These are phyloP conservation scores for Spathaspora hagerdaliae DNA, from an alignment of 805 yeast genomes.

Conservation along the genomic window DNA sequence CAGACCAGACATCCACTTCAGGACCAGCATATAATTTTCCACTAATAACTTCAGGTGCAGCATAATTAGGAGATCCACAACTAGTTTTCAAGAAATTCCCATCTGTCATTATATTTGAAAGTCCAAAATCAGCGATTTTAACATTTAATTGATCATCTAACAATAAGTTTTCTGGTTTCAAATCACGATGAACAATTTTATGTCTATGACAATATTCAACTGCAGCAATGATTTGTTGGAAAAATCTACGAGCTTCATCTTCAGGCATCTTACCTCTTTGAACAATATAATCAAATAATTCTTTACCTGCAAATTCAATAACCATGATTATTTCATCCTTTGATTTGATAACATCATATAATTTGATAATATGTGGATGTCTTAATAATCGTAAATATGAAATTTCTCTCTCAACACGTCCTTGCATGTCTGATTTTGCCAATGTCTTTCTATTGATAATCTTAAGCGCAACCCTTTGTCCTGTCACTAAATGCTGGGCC, in stretches of 20 bases:
- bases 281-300: conserved; percentile 90
- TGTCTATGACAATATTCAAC: conserved; percentile 96
- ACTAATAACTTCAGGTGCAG: conserved; percentile 95
- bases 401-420: conserved; percentile 91
- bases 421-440: conserved; percentile 96
- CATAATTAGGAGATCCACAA: conserved; percentile 96
- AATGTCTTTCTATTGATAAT: conserved; percentile 88
- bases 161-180: conserved; percentile 90
- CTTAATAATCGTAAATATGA: conserved; percentile 81
- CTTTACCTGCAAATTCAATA: conserved; percentile 95
- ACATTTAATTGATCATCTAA: conserved; percentile 88
- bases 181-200: conserved; percentile 93
- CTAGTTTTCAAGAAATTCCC: conserved; percentile 92
- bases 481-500: conserved; percentile 85
- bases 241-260: conserved; percentile 85
- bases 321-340: conserved; percentile 97
- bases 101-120: conserved; percentile 94
- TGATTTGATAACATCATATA: conserved; percentile 92
- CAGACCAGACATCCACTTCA: conserved; percentile 97
- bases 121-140: conserved; percentile 94
- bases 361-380: conserved; percentile 94
- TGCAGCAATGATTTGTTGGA: conserved; percentile 95
- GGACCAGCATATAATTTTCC: conserved; percentile 97
- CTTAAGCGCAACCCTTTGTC: conserved; percentile 88
- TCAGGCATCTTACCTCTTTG: conserved; percentile 92